Conservation (phyloP, 768 basidiomycete species). For the Leucosporidium yakuticum region DNA sequence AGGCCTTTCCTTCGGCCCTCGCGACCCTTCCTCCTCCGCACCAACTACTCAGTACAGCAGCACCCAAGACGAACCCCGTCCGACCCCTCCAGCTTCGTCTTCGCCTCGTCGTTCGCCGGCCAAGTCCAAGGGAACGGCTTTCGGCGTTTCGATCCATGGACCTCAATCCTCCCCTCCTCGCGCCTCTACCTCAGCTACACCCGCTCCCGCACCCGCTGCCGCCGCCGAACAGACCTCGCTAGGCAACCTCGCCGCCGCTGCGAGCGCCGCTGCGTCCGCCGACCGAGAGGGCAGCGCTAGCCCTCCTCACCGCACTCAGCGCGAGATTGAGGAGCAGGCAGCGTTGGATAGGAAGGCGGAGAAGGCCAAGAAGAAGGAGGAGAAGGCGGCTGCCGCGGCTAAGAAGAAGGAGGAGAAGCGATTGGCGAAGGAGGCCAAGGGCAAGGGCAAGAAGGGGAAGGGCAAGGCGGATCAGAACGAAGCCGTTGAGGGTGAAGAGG, state of each 20-base stretch:
- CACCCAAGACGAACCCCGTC: background rate
- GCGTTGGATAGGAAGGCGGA: background rate
- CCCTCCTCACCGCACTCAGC: conserved; percentile 1
- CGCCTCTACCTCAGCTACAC: background rate
- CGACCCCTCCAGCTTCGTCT: background rate
- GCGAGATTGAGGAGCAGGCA: background rate
- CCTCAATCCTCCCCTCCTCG: background rate
- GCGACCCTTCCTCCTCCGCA: conserved; percentile 1
- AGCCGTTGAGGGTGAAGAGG: background rate
- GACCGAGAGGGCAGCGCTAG: background rate
- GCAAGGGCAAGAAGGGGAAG: background rate
- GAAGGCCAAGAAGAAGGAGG: background rate
- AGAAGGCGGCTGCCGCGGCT: background rate
- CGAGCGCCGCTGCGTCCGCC: background rate
- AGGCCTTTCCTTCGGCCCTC: conserved; percentile 12
- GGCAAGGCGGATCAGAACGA: background rate
- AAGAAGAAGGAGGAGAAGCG: background rate
- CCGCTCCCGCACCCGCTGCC: background rate
- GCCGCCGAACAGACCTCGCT: background rate
- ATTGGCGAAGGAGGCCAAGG: background rate
- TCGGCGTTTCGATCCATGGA: background rate
- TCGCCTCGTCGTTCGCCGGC: background rate
- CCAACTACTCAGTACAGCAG: conserved; percentile 1
- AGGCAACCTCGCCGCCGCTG: background rate
- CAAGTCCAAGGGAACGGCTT: conserved; percentile 11